Evolutionary conservation across 2,329 filamentous ascomycete species (phyloP).

Genomic region (Monilinia aucupariae): DNA sequence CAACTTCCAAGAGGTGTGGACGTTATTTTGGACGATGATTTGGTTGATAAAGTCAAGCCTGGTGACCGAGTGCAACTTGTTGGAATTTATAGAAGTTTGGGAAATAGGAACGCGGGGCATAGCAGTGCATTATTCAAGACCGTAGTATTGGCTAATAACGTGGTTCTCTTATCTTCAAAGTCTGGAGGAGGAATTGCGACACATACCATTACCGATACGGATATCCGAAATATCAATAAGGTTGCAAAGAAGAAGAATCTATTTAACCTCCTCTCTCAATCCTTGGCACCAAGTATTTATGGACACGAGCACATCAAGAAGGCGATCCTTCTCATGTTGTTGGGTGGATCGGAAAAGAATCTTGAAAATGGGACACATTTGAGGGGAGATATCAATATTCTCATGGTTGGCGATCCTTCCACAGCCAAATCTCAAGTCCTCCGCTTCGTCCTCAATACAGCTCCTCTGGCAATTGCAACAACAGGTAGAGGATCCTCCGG

Average conservation of each 20-base stretch:
- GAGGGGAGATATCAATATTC: conserved; percentile 96
- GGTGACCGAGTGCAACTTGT: conserved; percentile 95
- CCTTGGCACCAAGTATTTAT: conserved; percentile 91
- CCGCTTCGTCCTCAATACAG: conserved; percentile 94
- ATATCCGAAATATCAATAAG: conserved; percentile 98
- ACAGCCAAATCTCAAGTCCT: conserved; percentile 98
- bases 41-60: conserved; percentile 91
- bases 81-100: conserved; percentile 90
- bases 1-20: conserved; percentile 94
- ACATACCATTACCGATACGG: conserved; percentile 87
- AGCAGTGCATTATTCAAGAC: conserved; percentile 95
- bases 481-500: conserved; percentile 95
- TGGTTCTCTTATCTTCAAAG: conserved; percentile 92
- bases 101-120: conserved; percentile 86
- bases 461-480: conserved; percentile 91
- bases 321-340: conserved; percentile 88
- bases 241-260: conserved; percentile 90
- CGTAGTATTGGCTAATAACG: conserved; percentile 85
- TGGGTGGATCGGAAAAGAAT: conserved; percentile 97
- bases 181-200: conserved; percentile 91
- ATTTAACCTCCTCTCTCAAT: conserved; percentile 88
- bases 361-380: conserved; percentile 96
- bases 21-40: conserved; percentile 91
- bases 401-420: conserved; percentile 98
- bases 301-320: conserved; percentile 98